Evolutionary conservation across 2,329 filamentous ascomycete genomes (phyloP), one percentile per base, ranked within the genome.

Genomic region (Stagonosporopsis chrysanthemi): DNA sequence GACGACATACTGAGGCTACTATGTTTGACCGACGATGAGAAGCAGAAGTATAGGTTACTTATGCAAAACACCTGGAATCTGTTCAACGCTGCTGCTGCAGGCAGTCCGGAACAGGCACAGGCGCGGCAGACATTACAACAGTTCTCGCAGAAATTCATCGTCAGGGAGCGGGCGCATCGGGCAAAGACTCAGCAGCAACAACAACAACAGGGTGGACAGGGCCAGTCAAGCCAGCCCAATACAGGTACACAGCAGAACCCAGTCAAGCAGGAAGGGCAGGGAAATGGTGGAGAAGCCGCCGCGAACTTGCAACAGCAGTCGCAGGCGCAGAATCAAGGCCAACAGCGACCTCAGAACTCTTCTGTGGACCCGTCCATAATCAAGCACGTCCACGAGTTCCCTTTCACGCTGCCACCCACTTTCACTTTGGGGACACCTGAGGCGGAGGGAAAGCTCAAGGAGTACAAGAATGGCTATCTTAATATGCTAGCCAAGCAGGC

Each of bases 11-110:
- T 70, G 11, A 75, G 70, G 62, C 69, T 76, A 2, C 64, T 68
- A 36, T 69, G 67, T 44, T 76, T 88, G 28, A 81, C 75, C 58
- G 82, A 84, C 8, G 75, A 81, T 45, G 80, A 84, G 64, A 87
- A 86, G 74, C 73, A 79, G 41, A 81, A 84, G 62, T 86, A 86
- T 66, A 82, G 82, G 55, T 75, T 79, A 45, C 77, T 82, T 19
- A 80, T 88, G 60, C 78, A 80, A 54, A 81, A 78, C 58, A 78
- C 85, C 46, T 88, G 84, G 84, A 79, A 80, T 28, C 72, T 79
- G 29, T 76, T 84, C 47, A 81, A 84, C 57, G 79, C 68, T 39
- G 79, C 79, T 38, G 78, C 83, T 12, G 74, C 76, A 31, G 80
- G 81, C 50, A 83, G 78, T 48, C 68, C 76, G 1, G 81, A 84